A percentile compares a stretch with the other conserved stretches of the same genome.
phyloP scores from a whole-genome alignment of 352 stramenopile genomes.

The Phytophthora macrochlamydospora region DNA sequence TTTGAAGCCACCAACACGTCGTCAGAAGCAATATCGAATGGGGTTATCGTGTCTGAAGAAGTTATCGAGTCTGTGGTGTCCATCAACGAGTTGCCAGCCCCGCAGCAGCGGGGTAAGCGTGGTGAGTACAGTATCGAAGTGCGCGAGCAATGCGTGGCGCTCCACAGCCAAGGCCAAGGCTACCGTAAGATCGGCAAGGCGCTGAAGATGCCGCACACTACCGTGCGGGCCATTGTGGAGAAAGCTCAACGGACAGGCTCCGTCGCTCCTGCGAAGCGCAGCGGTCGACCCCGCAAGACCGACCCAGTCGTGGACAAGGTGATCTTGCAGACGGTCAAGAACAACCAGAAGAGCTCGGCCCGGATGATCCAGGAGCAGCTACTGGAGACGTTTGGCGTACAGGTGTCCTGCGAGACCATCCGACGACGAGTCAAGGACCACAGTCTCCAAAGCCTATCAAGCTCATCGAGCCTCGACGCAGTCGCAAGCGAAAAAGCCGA shows the following conservation, averaged over 20 bases:
- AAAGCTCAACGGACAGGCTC: slow-evolving; percentile 63
- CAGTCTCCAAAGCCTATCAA: slow-evolving; percentile 36
- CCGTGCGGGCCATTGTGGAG: slow-evolving; percentile 72
- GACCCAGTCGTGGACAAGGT: slow-evolving; percentile 69
- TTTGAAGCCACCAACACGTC: not conserved
- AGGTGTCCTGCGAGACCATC: slow-evolving; percentile 74
- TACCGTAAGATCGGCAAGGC: slow-evolving; percentile 66
- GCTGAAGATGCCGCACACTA: slow-evolving; percentile 73
- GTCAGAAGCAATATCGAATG: not conserved
- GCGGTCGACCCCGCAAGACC: slow-evolving; percentile 64
- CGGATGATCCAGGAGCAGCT: slow-evolving; percentile 66
- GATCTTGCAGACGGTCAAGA: slow-evolving; percentile 64
- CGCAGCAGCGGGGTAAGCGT: slow-evolving; percentile 36
- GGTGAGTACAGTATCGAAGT: slow-evolving; percentile 61
- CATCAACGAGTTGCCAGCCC: not conserved
- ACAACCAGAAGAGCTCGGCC: slow-evolving; percentile 63
- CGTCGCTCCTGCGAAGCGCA: slow-evolving; percentile 54
- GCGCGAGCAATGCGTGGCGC: slow-evolving; percentile 58
- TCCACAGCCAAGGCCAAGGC: slow-evolving; percentile 55
- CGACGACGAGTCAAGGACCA: slow-evolving; percentile 69
- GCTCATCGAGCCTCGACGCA: no score
- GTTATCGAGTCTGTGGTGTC: not conserved
- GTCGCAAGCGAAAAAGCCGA: no score
- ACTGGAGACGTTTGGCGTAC: slow-evolving; percentile 47
- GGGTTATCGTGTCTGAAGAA: not conserved